Conservation (phyloP, 257 asterid genomes). For the Solanum pinnatisectum region DNA sequence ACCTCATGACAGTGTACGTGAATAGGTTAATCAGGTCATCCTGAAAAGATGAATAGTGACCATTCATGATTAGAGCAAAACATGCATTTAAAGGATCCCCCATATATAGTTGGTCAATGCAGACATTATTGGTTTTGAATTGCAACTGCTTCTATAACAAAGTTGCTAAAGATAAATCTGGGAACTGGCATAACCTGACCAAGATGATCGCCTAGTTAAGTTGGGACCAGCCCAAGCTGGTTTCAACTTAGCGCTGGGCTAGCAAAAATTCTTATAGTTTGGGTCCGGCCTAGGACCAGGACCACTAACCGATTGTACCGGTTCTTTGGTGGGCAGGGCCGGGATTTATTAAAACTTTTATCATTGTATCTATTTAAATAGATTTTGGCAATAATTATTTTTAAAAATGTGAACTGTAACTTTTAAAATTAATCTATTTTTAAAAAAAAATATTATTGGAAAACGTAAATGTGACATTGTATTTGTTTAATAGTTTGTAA, state of each 20-base stretch:
- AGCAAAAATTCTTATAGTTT: neutral
- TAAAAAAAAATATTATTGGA: neutral
- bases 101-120: neutral
- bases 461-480: neutral
- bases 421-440: neutral
- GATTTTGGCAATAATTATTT: neutral
- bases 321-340: neutral
- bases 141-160: neutral
- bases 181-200: neutral
- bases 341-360: neutral
- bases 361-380: neutral
- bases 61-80: neutral
- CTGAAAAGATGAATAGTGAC: conserved; percentile 28
- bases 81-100: neutral
- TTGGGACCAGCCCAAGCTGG: neutral
- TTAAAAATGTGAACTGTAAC: neutral
- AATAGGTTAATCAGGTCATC: conserved; percentile 67
- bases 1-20: conserved; percentile 80
- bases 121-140: neutral
- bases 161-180: neutral
- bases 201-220: neutral
- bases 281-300: neutral
- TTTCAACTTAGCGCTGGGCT: neutral
- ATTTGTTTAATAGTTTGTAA: neutral
- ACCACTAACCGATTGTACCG: neutral